These are phyloP conservation scores for Fusarium sp. DNA, from an alignment of 2,329 filamentous ascomycete species.

Conservation along the genomic window DNA sequence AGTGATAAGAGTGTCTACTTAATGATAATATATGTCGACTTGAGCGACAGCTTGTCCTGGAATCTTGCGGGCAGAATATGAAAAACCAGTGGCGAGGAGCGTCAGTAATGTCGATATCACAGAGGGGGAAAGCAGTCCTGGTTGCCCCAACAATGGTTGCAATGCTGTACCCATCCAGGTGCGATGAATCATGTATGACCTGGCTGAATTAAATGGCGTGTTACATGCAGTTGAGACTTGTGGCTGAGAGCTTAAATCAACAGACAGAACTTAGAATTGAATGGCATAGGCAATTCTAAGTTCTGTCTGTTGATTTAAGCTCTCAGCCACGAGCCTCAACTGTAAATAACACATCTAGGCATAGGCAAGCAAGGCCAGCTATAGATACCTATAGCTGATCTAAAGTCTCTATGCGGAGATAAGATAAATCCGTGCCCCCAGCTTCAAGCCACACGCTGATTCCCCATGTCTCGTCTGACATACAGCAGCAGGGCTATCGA, in stretches of 20 bases:
- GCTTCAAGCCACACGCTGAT: background rate
- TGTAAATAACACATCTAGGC: too few relatives aligned
- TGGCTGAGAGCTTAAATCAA: too few relatives aligned
- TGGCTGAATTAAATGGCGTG: background rate
- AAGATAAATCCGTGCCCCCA: background rate
- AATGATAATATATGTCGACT: rapidly evolving
- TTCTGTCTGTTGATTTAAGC: too few relatives aligned
- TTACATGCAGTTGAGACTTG: too few relatives aligned
- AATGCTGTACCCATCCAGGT: background rate
- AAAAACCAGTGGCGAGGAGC: background rate
- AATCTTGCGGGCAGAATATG: background rate
- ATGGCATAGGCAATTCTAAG: too few relatives aligned
- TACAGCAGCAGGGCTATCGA: background rate
- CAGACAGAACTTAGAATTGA: too few relatives aligned
- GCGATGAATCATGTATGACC: background rate
- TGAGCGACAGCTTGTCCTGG: background rate
- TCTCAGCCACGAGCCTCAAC: too few relatives aligned
- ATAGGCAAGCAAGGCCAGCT: too few relatives aligned
- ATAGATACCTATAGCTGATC: too few relatives aligned
- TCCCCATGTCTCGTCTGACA: background rate
- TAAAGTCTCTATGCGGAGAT: background rate
- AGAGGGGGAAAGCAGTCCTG: background rate
- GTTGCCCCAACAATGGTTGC: background rate
- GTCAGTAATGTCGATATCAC: background rate
- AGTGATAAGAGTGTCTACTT: background rate